These are phyloP conservation scores for Thielaviopsis punctulata DNA, from an alignment of 2,329 filamentous ascomycete genomes.

Conservation along the genomic window DNA sequence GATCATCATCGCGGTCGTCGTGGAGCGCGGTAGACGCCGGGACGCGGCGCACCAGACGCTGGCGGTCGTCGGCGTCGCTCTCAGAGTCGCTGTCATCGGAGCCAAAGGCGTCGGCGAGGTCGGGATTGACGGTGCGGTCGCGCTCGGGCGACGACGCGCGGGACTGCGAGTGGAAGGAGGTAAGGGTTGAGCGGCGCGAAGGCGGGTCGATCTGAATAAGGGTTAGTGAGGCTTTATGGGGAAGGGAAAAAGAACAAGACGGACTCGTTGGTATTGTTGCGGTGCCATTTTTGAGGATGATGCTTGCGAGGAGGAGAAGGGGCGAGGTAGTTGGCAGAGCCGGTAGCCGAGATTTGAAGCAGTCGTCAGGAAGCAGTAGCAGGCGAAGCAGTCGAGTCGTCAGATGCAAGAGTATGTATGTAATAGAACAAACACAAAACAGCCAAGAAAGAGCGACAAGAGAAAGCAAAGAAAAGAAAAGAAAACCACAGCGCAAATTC, in stretches of 20 bases:
- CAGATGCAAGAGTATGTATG: not conserved
- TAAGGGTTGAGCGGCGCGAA: slow-evolving; percentile 24
- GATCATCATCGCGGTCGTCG: slow-evolving; percentile 6
- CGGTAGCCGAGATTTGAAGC: too few relatives aligned
- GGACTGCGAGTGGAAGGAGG: slow-evolving; percentile 67
- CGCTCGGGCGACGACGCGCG: slow-evolving; percentile 44
- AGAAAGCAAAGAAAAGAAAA: not conserved
- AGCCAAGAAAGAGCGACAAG: not conserved
- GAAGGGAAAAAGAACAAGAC: not conserved
- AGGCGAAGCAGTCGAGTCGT: not conserved
- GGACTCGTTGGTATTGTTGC: slow-evolving; percentile 11
- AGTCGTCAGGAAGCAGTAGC: too few relatives aligned
- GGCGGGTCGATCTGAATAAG: slow-evolving; percentile 32
- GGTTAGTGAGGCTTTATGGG: not conserved
- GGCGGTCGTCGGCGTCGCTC: slow-evolving; percentile 56
- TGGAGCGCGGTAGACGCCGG: slow-evolving; percentile 14
- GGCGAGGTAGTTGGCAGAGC: not conserved
- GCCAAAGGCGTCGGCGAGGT: slow-evolving; percentile 87
- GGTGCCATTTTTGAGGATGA: slow-evolving; percentile 3
- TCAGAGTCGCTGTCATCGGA: slow-evolving; percentile 62
- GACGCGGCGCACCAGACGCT: slow-evolving; percentile 57
- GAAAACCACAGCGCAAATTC: not conserved
- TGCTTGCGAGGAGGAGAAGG: not conserved
- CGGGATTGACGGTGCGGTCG: slow-evolving; percentile 43
- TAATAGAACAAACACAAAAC: not conserved